Evolutionary conservation across 129 eudicot genomes (phyloP).

Genomic region (Flaveria linearis): DNA sequence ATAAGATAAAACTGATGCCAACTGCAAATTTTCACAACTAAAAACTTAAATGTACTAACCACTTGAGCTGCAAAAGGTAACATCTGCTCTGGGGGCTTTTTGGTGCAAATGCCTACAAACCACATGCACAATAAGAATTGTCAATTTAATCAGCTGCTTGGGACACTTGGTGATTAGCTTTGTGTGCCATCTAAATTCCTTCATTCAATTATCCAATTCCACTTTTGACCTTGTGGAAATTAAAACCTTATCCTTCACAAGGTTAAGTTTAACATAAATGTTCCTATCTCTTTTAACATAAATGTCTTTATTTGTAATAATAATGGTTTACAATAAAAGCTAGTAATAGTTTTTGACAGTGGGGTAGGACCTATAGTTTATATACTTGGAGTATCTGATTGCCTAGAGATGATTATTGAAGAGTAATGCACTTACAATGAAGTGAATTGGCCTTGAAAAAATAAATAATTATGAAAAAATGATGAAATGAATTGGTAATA

Average conservation of each 20-base stretch:
- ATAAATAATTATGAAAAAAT: not conserved
- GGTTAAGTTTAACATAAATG: slow-evolving; percentile 16
- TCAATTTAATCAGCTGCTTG: slow-evolving; percentile 31
- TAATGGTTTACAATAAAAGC: not conserved
- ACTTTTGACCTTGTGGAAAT: slow-evolving; percentile 18
- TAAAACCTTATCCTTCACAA: slow-evolving; percentile 7
- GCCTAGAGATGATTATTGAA: slow-evolving; percentile 5
- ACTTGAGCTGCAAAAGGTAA: slow-evolving; percentile 93
- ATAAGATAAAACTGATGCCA: slow-evolving; percentile 7
- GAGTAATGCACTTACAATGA: slow-evolving; percentile 3
- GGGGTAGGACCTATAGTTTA: not conserved
- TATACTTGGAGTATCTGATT: not conserved
- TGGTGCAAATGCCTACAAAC: slow-evolving; percentile 70
- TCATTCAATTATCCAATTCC: slow-evolving; percentile 22
- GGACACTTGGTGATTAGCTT: slow-evolving; percentile 21
- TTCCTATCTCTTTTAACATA: slow-evolving; percentile 13
- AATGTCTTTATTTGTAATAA: not conserved
- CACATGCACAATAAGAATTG: slow-evolving; percentile 27
- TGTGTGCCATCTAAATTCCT: slow-evolving; percentile 29
- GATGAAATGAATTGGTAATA: slow-evolving; percentile 13
- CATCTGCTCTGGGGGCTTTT: slow-evolving; percentile 78
- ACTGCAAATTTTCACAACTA: slow-evolving; percentile 10
- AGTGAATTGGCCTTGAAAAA: not conserved
- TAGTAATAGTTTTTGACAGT: slow-evolving; percentile 8
- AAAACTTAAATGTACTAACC: slow-evolving; percentile 52